A percentile compares a stretch with the other conserved stretches of the same genome.
These are phyloP conservation scores for Whalleya microplaca DNA, from an alignment of 2,329 filamentous ascomycete species.

Conservation along the genomic window DNA sequence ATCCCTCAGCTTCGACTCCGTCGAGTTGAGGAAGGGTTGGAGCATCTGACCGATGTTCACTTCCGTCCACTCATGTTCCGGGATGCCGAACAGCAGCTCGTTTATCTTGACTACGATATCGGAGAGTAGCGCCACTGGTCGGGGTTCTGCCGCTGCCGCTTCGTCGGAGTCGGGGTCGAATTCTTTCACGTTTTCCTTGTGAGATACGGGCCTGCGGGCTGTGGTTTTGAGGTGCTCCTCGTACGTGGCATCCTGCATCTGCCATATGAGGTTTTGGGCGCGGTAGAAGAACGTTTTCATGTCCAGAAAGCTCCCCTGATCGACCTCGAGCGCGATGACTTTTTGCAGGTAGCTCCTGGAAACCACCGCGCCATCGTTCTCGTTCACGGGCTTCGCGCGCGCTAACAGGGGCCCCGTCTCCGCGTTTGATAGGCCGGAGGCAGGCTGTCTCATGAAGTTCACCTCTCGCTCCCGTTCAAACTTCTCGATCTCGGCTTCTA, in stretches of 20 bases:
- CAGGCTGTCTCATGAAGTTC: neutral
- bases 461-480: constrained; percentile 16
- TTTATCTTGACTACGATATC: constrained; percentile 21
- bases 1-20: constrained; percentile 13
- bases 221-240: constrained; percentile 7
- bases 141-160: too few species aligned
- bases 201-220: too few species aligned
- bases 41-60: constrained; percentile 18
- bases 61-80: constrained; percentile 24
- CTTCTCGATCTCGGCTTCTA: constrained; percentile 14
- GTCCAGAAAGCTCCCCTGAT: too few species aligned
- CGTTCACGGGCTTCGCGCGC: neutral
- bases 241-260: constrained; percentile 22
- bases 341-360: constrained; percentile 22
- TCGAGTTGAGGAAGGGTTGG: constrained; percentile 26
- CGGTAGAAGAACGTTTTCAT: constrained; percentile 19
- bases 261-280: constrained; percentile 34
- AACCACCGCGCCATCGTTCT: neutral
- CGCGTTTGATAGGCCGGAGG: constrained; percentile 9
- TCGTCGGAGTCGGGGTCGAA: too few species aligned
- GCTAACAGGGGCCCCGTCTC: constrained; percentile 18
- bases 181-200: too few species aligned
- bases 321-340: constrained; percentile 26
- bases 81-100: constrained; percentile 21
- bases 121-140: constrained; percentile 2